Conservation (phyloP, 495 filamentous ascomycete genomes). For the Penicillium turbatum region DNA sequence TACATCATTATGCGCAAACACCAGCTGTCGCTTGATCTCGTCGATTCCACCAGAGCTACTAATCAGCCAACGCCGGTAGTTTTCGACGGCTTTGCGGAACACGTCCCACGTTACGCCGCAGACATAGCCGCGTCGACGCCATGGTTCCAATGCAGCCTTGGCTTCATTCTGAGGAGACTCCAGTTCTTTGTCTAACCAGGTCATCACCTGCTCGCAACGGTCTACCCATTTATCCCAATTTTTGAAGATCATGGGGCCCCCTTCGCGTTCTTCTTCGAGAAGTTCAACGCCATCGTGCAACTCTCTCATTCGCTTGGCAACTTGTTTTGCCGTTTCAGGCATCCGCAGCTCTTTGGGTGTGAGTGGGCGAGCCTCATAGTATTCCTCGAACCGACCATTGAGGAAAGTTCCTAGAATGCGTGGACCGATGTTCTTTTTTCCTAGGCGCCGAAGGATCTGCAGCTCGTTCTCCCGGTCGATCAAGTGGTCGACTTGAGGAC, state of each 20-base stretch:
- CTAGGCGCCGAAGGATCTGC: constrained; percentile 77
- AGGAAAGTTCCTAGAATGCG: constrained; percentile 87
- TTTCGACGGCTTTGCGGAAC: constrained; percentile 72
- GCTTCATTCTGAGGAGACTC: constrained; percentile 37
- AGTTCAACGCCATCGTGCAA: constrained; percentile 91
- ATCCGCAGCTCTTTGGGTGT: constrained; percentile 71
- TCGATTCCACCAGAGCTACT: constrained; percentile 63
- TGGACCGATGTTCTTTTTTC: constrained; percentile 88
- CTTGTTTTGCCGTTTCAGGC: constrained; percentile 80
- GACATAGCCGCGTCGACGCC: constrained; percentile 68
- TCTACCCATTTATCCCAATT: constrained; percentile 97
- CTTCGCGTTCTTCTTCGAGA: constrained; percentile 67
- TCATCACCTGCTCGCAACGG: constrained; percentile 70
- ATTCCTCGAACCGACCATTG: constrained; percentile 97
- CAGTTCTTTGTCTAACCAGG: constrained; percentile 69
- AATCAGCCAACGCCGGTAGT: constrained; percentile 70
- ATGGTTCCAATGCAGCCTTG: constrained; percentile 41
- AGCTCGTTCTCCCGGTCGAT: constrained; percentile 92
- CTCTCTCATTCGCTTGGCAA: constrained; percentile 98
- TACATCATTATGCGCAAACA: constrained; percentile 98
- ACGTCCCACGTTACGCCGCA: constrained; percentile 80
- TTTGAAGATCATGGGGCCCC: constrained; percentile 76
- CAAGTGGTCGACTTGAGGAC: constrained; percentile 90
- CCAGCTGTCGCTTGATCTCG: constrained; percentile 66
- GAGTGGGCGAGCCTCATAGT: constrained; percentile 74